These are phyloP conservation scores for Tuber microsphaerosporum DNA, from an alignment of 495 filamentous ascomycete genomes.

Conservation along the genomic window DNA sequence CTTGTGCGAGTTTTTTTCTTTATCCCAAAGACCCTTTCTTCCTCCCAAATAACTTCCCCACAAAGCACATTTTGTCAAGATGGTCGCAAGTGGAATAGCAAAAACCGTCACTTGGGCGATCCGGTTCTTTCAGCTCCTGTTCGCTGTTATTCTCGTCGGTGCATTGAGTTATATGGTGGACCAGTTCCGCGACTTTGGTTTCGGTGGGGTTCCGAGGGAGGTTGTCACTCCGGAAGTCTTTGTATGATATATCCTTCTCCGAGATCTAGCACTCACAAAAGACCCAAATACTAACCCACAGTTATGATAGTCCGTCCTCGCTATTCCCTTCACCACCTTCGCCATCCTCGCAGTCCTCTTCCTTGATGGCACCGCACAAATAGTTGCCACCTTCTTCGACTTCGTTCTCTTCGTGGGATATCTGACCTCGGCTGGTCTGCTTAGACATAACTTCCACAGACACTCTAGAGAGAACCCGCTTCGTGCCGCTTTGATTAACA, in stretches of 20 bases:
- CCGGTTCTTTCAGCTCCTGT: constrained; percentile 32
- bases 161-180: constrained; percentile 33
- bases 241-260: constrained; percentile 7
- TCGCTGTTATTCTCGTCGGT: constrained; percentile 35
- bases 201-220: constrained; percentile 11
- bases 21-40: background rate
- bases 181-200: constrained; percentile 25
- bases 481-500: constrained; percentile 3
- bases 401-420: constrained; percentile 34
- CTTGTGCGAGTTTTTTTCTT: background rate
- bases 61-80: background rate
- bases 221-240: constrained; percentile 27
- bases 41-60: background rate
- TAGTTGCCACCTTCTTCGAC: constrained; percentile 31
- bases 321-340: constrained; percentile 28
- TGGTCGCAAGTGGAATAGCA: constrained; percentile 8
- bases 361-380: constrained; percentile 16
- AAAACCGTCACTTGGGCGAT: constrained; percentile 19
- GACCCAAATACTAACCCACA: background rate
- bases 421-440: constrained; percentile 20
- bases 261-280: background rate
- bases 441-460: constrained; percentile 28
- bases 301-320: constrained; percentile 20
- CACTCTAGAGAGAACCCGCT: constrained; percentile 18
- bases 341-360: constrained; percentile 31